Percentiles rank a stretch among this genome's conserved stretches.
These are phyloP conservation scores for Huntiella moniliformis DNA, from an alignment of 2,329 filamentous ascomycete species.

Conservation along the genomic window DNA sequence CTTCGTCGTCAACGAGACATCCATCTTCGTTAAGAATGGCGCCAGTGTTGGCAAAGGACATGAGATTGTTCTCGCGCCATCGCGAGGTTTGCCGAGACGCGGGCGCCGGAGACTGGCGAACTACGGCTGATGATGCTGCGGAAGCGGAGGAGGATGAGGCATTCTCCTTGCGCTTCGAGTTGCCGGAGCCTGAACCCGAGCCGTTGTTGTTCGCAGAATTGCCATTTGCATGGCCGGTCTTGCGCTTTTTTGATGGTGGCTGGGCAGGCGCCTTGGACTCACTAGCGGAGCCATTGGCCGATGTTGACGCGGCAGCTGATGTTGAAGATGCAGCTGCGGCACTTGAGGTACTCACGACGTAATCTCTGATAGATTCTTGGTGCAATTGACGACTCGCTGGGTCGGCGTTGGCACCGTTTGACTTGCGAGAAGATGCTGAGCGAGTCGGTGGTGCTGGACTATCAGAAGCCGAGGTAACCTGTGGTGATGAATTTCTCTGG, in stretches of 20 bases:
- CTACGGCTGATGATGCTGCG: no score
- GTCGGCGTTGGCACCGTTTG: conserved; percentile 21
- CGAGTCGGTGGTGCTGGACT: conserved; percentile 19
- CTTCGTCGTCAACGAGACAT: conserved; percentile 75
- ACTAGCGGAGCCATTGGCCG: background rate
- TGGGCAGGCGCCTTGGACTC: conserved; percentile 19
- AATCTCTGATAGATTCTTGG: conserved; percentile 10
- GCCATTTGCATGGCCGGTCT: conserved; percentile 36
- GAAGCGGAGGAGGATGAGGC: no score
- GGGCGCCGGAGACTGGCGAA: background rate
- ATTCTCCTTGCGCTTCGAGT: conserved; percentile 5
- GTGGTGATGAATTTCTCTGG: conserved; percentile 10
- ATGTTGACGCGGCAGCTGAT: conserved; percentile 1
- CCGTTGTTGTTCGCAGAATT: conserved; percentile 8
- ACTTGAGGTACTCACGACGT: conserved; percentile 3
- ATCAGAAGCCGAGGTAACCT: background rate
- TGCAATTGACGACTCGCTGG: conserved; percentile 1
- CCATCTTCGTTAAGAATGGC: conserved; percentile 48
- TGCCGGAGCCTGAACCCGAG: conserved; percentile 4
- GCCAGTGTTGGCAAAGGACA: conserved; percentile 62
- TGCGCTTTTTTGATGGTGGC: conserved; percentile 60
- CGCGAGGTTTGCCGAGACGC: conserved; percentile 1
- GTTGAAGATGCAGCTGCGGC: background rate
- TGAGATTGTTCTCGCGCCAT: conserved; percentile 57
- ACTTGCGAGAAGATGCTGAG: conserved; percentile 24